Base-by-base conservation (phyloP, 2,329 filamentous ascomycete genomes). In the Orbilia brochopaga region DNA sequence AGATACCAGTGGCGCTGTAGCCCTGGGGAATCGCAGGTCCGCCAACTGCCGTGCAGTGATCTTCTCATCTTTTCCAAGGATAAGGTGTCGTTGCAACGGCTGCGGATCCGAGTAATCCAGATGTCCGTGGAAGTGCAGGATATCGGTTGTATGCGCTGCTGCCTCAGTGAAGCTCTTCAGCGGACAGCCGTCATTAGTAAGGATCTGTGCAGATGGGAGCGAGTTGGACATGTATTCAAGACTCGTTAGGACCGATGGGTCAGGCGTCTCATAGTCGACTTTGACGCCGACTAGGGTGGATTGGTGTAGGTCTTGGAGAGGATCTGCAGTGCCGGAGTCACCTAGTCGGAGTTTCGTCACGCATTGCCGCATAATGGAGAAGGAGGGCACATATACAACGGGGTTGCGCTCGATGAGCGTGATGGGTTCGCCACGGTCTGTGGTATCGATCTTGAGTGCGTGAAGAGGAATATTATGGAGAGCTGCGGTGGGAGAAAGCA, bases 81-180 rank as follows among this genome's bases (percentile, higher is more conserved):
- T 23, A 1, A 72, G 51, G 24, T 60, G 60, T 7, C 67, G 27
- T 10, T 60, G 55, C 24, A 72, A 32, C 11, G 67, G 60, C 21
- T 51, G 15, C 1, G 67, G 67, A 19, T 60, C 55, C 2, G 32
- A 30, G 24, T 72, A 72, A 24, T 72, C 58, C 67, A 72, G 65
- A 37, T 72, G 60, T 17, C 67, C 67, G 59, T 72, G 67, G 55
- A 72, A 72, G 24, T 72, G 67, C 4, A 72, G 48, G 13, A 72
- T 72, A 37, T 59, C 46, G 5, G 55, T 56, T 11, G 59, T 72
- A 27, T 46, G 48, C 4, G 23, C 42, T 17, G 56, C 50, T 24
- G 54, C 37, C 2, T n/a, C 1, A 1, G 17, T 42, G 30, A 65
- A 72, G 1, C n/a, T n/a, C 15, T 54, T n/a, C 2, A 57, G 37